Evolutionary conservation across 176 grass and related monocot genomes (phyloP), one percentile per base, ranked within the genome.

Genomic region (Microstegium vimineum): DNA sequence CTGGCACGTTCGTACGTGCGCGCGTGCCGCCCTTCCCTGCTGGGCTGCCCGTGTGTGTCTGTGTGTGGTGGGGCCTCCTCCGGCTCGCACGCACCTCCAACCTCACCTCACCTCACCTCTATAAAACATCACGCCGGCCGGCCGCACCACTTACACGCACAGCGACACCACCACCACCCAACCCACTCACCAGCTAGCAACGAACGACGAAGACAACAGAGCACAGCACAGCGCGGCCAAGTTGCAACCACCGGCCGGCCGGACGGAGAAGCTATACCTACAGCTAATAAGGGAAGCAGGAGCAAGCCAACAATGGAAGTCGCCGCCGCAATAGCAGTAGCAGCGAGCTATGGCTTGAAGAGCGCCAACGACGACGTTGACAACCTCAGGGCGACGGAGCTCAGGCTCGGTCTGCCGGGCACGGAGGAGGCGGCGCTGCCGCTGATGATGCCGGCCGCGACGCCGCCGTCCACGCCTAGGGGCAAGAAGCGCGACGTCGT

Each of bases 331-430:
- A 78, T 42, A 0, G 76, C 52, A 3, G 66, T 62, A 2, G 77
- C 68, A 47, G 85, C 46, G 28, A 83, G 85, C 69, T 85, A 22
- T 28, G 54, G 22, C 20, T 23, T 57, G 22, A 57, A 57, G 51
- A 11, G 10, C 41, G 46, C 46, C 46, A 73, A 46, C 65, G 85
- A 85, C 52, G 47, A 86, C 68, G 57, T 86, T 23, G 94, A 90
- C 49, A 89, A 87, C 87, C 75, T 94, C 9, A 98, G 81, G 84
- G 95, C 89, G 6, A 98, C 95, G 4, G 95, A 98, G 90, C 87
- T 98, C 57, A 86, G 90, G 89, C 95, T 98, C 6, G 95, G 95
- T 51, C 83, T 98, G 76, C 95, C 95, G 28, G 95, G 95, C 12
- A 86, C 75, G 4, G 63, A 43, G 7, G 90, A 78, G 27, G 56